These are phyloP conservation scores for Fusarium cyanostomum DNA, from an alignment of 2,329 filamentous ascomycete species.

Conservation along the genomic window DNA sequence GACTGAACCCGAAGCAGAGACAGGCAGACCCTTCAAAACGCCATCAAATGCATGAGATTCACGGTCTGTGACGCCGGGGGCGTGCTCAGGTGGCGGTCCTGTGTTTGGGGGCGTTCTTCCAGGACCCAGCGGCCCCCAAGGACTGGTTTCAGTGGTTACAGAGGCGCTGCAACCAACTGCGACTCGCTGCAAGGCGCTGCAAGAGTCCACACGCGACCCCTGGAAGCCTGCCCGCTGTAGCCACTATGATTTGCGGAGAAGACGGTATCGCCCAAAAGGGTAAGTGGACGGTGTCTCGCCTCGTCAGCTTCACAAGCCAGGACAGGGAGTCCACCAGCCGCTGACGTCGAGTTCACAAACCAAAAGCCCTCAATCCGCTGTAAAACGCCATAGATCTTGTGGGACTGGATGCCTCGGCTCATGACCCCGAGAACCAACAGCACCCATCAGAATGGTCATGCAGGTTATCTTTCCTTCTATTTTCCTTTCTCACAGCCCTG, in stretches of 20 bases:
- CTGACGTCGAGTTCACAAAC: conserved; percentile 29
- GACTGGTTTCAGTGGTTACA: not conserved
- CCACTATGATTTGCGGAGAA: conserved; percentile 34
- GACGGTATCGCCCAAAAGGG: conserved; percentile 23
- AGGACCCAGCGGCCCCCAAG: not conserved
- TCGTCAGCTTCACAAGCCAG: conserved; percentile 9
- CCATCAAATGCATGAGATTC: not conserved
- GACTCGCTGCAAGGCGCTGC: conserved; percentile 7
- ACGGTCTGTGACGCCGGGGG: conserved; percentile 5
- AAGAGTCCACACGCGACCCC: conserved; percentile 2
- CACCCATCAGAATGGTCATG: not conserved
- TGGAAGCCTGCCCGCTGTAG: not conserved
- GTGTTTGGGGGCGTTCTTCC: not conserved
- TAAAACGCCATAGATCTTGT: conserved; percentile 9
- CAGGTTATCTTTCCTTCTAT: not conserved
- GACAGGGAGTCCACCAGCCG: conserved; percentile 17
- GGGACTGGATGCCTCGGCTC: not conserved
- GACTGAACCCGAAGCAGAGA: not conserved
- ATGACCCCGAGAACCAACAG: not conserved
- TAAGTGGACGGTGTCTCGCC: conserved; percentile 29
- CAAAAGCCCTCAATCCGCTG: conserved; percentile 10
- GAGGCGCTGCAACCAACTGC: conserved; percentile 18
- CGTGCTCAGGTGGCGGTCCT: not conserved
- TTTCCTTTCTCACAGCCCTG: not conserved
- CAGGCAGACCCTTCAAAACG: not conserved